Base-by-base conservation (phyloP, 2,329 filamentous ascomycete species). In the Alternaria sp. region DNA sequence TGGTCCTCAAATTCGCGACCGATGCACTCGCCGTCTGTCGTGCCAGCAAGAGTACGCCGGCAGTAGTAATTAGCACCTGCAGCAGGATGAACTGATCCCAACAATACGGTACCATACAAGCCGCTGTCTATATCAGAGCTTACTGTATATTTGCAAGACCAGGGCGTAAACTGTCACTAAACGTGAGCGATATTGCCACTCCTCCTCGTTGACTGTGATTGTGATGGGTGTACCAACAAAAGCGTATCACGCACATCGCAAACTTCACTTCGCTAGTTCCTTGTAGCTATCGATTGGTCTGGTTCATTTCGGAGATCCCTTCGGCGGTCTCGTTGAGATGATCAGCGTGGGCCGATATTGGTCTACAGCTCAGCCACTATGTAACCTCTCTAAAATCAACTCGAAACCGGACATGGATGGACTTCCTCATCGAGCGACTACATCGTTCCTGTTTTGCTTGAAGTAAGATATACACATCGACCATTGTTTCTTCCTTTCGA, bases 1-100 rank as follows among this genome's bases (percentile, higher is more conserved):
- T 38, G 46, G 22, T 26, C 32, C 22, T n/a, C 32, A 36, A 24
- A 20, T 49, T 49, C 32, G 16, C 32, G 18, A 49, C 39, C 8
- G 44, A 28, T 43, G 26, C 28, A 16, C 16, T 51, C 28, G 5
- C 38, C 46, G 14, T 38, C 26, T 41, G 49, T 51, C 51, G 51
- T 53, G 28, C 51, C 39, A 43, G 51, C 26, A 53, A 53, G 7
- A 28, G 28, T 34, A 22, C 38, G 42, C 48, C 55, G 55, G 44
- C 44, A 39, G 36, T 20, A 32, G 38, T 39, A 43, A 49, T 55
- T 28, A 47, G 14, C 47, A 34, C 34, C 34, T 36, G 22, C 20
- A n/a, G 26, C 24, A 18, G 20, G 14, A 48, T 28, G 43, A 36
- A 39, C 24, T 30, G 12, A 20, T 49, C 24, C 43, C 43, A 22